A percentile compares a stretch with the other conserved stretches of the same genome.
phyloP scores from a whole-genome alignment of 73 alveolate genomes.

The Paramecium sonneborni region DNA sequence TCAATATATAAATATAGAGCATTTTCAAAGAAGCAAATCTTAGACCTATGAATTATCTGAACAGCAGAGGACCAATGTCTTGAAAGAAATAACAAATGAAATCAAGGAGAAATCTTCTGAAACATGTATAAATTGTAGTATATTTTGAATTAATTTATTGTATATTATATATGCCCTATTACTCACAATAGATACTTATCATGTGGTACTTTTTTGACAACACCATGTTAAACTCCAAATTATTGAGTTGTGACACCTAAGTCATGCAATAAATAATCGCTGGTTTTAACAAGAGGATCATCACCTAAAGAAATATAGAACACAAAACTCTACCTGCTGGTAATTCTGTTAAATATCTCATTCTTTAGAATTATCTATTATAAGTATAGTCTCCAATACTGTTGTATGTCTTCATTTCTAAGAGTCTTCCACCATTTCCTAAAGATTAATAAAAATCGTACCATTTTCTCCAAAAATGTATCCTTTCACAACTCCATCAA shows the following conservation, averaged over 20 bases:
- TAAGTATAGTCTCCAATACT: constrained; percentile 42
- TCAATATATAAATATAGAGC: neutral
- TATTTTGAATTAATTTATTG: neutral
- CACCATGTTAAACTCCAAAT: neutral
- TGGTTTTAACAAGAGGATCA: neutral
- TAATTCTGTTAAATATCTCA: constrained; percentile 39
- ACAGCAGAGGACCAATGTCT: neutral
- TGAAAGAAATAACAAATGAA: constrained; percentile 2
- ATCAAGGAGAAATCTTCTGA: neutral
- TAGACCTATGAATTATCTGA: neutral
- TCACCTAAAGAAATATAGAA: neutral
- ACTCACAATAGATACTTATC: constrained; percentile 57
- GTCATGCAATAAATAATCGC: constrained; percentile 25
- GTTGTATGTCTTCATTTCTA: constrained; percentile 23
- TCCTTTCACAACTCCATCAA: neutral
- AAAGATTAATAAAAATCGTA: neutral
- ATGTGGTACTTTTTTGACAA: constrained; percentile 44
- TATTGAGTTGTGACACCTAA: neutral
- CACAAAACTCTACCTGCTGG: neutral
- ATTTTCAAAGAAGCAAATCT: neutral
- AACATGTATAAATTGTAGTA: constrained; percentile 16
- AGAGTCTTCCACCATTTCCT: constrained; percentile 52
- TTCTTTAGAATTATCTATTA: constrained; percentile 57
- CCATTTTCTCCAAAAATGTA: constrained; percentile 44
- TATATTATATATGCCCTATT: neutral